These are phyloP conservation scores for Apiospora saccharicola DNA, from an alignment of 2,329 filamentous ascomycete species.

Conservation along the genomic window DNA sequence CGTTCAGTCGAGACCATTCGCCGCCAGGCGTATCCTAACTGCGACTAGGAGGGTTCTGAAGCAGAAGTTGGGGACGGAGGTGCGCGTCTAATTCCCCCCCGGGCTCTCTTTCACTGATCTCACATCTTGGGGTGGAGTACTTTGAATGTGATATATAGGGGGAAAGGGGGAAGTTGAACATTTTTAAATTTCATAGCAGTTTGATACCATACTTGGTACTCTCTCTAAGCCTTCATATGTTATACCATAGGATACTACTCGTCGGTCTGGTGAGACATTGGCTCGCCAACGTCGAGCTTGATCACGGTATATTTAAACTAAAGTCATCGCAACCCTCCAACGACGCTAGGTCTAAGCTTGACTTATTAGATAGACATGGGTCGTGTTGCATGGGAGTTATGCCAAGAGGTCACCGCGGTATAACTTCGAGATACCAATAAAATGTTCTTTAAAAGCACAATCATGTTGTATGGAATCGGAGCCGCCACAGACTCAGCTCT, in stretches of 20 bases:
- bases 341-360: not conserved
- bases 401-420: not conserved
- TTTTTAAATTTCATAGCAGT: not conserved
- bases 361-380: not conserved
- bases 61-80: no score
- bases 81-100: no score
- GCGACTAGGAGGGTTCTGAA: no score
- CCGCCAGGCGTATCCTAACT: no score
- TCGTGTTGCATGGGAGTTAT: not conserved
- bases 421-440: not conserved
- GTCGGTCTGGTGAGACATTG: not conserved
- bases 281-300: not conserved
- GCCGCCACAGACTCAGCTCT: slow-evolving; percentile 17
- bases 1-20: no score
- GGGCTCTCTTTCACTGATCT: no score
- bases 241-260: not conserved
- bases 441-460: not conserved
- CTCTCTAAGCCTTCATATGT: not conserved
- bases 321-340: not conserved
- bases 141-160: not conserved
- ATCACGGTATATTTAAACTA: not conserved
- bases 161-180: not conserved
- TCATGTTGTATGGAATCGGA: slow-evolving; percentile 1
- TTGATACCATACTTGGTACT: not conserved
- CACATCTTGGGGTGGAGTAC: no score